Conservation (phyloP, 2,329 filamentous ascomycete genomes). For the Lasiodiplodia hormozganensis region DNA sequence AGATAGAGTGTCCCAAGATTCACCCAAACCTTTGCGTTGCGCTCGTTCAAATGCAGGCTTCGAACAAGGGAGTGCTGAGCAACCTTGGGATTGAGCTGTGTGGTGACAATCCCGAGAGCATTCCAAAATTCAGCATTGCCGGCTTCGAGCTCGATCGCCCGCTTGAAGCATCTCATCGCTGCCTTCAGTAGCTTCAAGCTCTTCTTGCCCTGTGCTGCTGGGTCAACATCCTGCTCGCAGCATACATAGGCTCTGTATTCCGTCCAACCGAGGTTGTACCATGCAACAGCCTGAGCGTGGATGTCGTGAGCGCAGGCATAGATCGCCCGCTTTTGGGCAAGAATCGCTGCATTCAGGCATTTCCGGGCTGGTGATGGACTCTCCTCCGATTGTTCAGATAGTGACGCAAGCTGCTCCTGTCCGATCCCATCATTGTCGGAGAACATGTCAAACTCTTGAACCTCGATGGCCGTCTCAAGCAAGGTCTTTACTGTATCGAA, state of each 20-base stretch:
- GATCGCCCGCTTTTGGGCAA: conserved; percentile 88
- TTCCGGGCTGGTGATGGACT: conserved; percentile 52
- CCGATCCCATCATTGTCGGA: conserved; percentile 72
- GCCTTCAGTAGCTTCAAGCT: conserved; percentile 72
- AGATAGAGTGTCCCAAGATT: conserved; percentile 89
- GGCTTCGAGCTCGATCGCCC: conserved; percentile 92
- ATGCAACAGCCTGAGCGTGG: conserved; percentile 92
- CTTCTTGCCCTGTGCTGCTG: conserved; percentile 54
- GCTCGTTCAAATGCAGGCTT: conserved; percentile 89
- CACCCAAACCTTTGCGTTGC: conserved; percentile 84
- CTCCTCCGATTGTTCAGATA: conserved; percentile 33
- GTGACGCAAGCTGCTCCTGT: conserved; percentile 42
- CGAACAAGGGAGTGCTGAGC: conserved; percentile 93
- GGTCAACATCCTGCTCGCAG: conserved; percentile 56
- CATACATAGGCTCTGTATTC: conserved; percentile 82
- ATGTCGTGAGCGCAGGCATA: conserved; percentile 73
- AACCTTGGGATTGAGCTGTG: conserved; percentile 82
- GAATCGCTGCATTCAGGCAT: conserved; percentile 74
- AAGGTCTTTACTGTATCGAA: conserved; percentile 63
- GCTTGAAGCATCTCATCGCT: conserved; percentile 89
- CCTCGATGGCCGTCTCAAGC: conserved; percentile 61
- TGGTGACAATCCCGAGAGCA: conserved; percentile 88
- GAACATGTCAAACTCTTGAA: conserved; percentile 67
- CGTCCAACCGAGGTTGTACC: conserved; percentile 96
- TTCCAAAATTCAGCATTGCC: conserved; percentile 98